Percentiles rank a stretch among this genome's conserved stretches.
Conservation (phyloP, 1,139 yeast species). For the Suhomyces terraborum region DNA sequence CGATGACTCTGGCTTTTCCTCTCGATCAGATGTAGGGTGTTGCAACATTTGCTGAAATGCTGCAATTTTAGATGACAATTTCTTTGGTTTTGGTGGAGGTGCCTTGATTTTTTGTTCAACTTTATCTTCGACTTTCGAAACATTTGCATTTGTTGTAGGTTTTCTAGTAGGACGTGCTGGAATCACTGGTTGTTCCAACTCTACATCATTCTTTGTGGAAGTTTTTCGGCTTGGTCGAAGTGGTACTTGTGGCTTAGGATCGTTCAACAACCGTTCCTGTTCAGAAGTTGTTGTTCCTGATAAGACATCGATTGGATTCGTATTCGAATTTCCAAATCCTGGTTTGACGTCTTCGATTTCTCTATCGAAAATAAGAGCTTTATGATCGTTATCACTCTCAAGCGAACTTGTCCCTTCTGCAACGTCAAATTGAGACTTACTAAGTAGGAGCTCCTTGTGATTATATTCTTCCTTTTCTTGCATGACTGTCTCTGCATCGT, state of each 20-base stretch:
- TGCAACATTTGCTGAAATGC: conserved; percentile 74
- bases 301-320: too few relatives aligned
- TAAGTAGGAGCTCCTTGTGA: not conserved
- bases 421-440: too few relatives aligned
- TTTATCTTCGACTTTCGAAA: not conserved
- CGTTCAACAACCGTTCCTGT: too few relatives aligned
- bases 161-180: conserved; percentile 14
- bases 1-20: not conserved
- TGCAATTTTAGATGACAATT: conserved; percentile 74
- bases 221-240: conserved; percentile 16
- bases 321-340: not conserved
- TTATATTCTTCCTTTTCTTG: conserved; percentile 24
- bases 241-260: conserved; percentile 17
- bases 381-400: not conserved
- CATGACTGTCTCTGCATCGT: conserved; percentile 38
- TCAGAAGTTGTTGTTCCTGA: too few relatives aligned
- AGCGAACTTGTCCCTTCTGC: not conserved
- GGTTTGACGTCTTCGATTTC: too few relatives aligned
- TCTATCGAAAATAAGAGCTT: too few relatives aligned
- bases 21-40: conserved; percentile 12
- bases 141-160: not conserved
- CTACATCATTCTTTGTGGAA: not conserved
- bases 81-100: conserved; percentile 74
- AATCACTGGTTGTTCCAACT: conserved; percentile 3
- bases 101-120: conserved; percentile 26